phyloP scores from a whole-genome alignment of 1,284 basidiomycete genomes.

The Agroathelia rolfsii region DNA sequence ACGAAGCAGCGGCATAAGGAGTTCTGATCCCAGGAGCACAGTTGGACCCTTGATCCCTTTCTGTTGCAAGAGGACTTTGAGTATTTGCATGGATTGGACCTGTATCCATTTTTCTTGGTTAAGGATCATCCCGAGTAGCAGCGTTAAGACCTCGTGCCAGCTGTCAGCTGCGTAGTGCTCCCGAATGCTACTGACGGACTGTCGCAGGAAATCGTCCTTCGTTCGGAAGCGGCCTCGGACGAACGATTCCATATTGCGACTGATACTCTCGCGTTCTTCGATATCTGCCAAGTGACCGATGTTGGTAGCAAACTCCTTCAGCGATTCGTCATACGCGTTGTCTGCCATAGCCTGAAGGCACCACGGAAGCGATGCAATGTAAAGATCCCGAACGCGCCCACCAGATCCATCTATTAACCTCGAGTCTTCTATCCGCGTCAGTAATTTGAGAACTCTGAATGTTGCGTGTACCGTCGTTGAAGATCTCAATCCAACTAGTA shows the following conservation, averaged over 20 bases:
- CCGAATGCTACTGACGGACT: slow-evolving; percentile 77
- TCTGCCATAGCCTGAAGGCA: slow-evolving; percentile 74
- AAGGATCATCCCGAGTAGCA: slow-evolving; percentile 80
- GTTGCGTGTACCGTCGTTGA: slow-evolving; percentile 61
- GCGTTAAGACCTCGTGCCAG: slow-evolving; percentile 72
- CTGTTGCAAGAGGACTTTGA: slow-evolving; percentile 84
- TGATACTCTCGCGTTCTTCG: slow-evolving; percentile 68
- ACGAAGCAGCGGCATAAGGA: slow-evolving; percentile 84
- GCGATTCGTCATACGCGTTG: slow-evolving; percentile 48
- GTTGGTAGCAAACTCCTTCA: slow-evolving; percentile 69
- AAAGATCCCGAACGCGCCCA: slow-evolving; percentile 75
- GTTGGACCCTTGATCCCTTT: slow-evolving; percentile 71
- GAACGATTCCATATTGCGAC: slow-evolving; percentile 84
- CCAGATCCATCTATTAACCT: slow-evolving; percentile 66
- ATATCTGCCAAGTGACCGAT: slow-evolving; percentile 65
- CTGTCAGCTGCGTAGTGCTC: slow-evolving; percentile 68
- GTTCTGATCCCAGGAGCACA: slow-evolving; percentile 71
- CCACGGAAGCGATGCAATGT: slow-evolving; percentile 81
- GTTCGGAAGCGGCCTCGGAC: slow-evolving; percentile 84
- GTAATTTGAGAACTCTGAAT: slow-evolving; percentile 58
- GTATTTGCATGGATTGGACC: slow-evolving; percentile 75
- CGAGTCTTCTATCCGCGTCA: slow-evolving; percentile 55
- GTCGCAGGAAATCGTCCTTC: slow-evolving; percentile 88
- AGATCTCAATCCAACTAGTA: slow-evolving; percentile 78
- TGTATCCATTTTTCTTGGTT: slow-evolving; percentile 80